Base-by-base conservation (phyloP, 2,329 filamentous ascomycete genomes). In the Pseudogymnoascus sp. region DNA sequence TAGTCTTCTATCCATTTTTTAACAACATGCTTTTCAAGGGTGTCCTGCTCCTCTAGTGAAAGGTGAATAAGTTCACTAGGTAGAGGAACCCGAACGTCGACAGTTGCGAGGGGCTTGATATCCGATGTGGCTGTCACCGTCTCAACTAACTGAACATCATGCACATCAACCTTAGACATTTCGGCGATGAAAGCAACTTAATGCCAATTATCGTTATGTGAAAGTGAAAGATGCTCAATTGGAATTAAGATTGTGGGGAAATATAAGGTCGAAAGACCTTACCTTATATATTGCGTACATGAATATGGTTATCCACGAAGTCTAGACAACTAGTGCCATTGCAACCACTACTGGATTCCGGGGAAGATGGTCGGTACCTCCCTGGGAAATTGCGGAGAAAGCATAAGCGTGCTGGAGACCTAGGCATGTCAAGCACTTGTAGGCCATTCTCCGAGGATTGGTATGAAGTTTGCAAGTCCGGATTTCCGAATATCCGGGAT, bases 11-110 rank as follows among this genome's bases (percentile, higher is more conserved):
- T 62, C 34, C 21, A 62, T 40, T 45, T 42, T 14, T 16, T 4
- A 45, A 62, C 60, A 18, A 62, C 6, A 45, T 51, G 34, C 60
- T 23, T 62, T 62, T 62, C 60, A 26, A 62, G 60, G 26, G 39
- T 16, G 29, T 51, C 37, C 16, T 62, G 34, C 21, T 62, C 37
- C 18, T 51, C 60, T 18, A 37, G 37, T 31, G 60, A 42, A 40
- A 62, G 60, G 29, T 62, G 60, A 42, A 42, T 31, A 31, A 62
- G 37, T 31, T 62, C 60, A 26, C 6, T 29, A 6, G 60, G 60
- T 18, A 62, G 34, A 12, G 60, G 60, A 18, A 62, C 37, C 42
- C 21, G 60, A 18, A 42, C 31, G 29, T 62, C 60, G 10, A 29
- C 11, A 23, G 54, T 7, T 36, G 54, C 42, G 21, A 47, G 42